Evolutionary conservation across 805 yeast genomes (phyloP), one percentile per base, ranked within the genome.

Genomic region (Candida fluviatilis): DNA sequence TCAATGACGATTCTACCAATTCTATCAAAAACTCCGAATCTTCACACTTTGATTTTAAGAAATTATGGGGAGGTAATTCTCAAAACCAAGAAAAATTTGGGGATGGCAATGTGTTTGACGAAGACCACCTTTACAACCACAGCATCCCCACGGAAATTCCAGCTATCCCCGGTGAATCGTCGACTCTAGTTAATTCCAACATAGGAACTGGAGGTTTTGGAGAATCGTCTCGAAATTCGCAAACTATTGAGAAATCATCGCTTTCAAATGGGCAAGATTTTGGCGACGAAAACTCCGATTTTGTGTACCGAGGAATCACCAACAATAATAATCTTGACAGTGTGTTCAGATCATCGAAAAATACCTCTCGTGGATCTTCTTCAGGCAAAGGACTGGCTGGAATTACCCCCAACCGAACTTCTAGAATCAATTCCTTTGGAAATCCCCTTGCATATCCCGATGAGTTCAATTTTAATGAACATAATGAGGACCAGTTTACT

Each of bases 231-330:
- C 35, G 19, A 23, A 18, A 33, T 16, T 33, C 28, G 12, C 23
- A 33, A 18, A 7, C 47, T 8, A 8, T 26, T 10, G 29, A 12
- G 6, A 26, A 13, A 12, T 26, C 29, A 5, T 13, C 29, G 5
- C 10, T 21, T 21, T 6, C 10, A 6, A 13, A 10, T 12, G 6
- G 6, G 7, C 18, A 27, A 4, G 31, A 36, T 21, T 45, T 43
- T 18, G 41, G 35, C 5, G 41, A 42, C 14, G 46, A 49, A 12
- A 47, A 48, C 32, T 60, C 56, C 16, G 74, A 64, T 40, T 68
- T 62, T 38, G 64, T 52, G 37, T 68, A 68, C 48, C 60, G 74
- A 34, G 74, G 74, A 5, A 71, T 68, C 16, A 57, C 70, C 35
- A 66, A 65, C 46, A 60, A 53, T 40, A 68, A 66, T 44, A 68